Base-by-base conservation (phyloP, 805 yeast genomes). In the Citeromyces nyonsensis region DNA sequence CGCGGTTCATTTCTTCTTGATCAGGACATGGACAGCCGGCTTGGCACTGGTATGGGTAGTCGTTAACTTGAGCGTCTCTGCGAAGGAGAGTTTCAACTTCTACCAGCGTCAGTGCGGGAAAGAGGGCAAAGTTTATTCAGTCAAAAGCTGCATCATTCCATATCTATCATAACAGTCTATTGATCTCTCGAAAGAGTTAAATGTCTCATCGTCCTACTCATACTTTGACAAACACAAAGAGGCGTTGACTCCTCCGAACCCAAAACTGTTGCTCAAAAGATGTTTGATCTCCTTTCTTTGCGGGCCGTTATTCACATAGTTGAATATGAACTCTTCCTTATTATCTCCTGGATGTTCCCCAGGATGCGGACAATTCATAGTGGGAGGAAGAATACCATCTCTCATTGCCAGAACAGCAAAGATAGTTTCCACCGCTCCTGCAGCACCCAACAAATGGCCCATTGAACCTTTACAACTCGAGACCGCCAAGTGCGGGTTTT, bases 221-320 rank as follows among this genome's bases (percentile, higher is more conserved):
- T 18, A 18, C 7, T 18, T 18, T 18, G 22, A 18, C 40, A 76
- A 68, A 29, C 74, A 62, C 2, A 91, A 45, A 2, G 93, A 66
- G 5, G 93, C 77, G 51, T 91, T 91, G 4, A 93, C 83, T 6
- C 99, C 99, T 6, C 99, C 99, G 57, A 91, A 91, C 1, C 98
- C 99, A 56, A 93, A 88, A 43, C 95, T 83, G 47, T 91, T 91
- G 31, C 84, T 71, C 43, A 91, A 38, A 0, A 88, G 96, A 40
- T 68, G 63, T 3, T 64, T 44, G 4, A 80, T 48, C 2, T 50
- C 43, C 15, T 50, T 58, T 10, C 41, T 32, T 29, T 57, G 45
- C 7, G 79, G 60, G 9, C 44, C 39, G 24, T 67, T 56, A 1
- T 69, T 64, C 5, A 78, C 75, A 42, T 77, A 79, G 46, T 80